Evolutionary conservation across 441 rosid species (phyloP).

Genomic region (Corymbia citriodora): DNA sequence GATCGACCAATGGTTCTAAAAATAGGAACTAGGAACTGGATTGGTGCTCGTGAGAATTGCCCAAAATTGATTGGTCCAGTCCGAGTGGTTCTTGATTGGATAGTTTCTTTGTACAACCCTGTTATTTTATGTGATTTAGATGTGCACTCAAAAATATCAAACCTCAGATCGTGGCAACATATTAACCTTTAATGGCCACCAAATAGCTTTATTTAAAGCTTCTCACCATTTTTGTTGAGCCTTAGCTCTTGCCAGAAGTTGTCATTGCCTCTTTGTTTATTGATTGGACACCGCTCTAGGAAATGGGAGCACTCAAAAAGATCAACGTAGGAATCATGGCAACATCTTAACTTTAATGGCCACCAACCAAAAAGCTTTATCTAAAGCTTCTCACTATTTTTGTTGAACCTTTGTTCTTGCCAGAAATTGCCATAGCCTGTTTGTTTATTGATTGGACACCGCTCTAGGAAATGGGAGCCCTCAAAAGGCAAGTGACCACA

Average conservation of each 20-base stretch:
- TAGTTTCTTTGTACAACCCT: too few species aligned
- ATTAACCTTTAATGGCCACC: neutral
- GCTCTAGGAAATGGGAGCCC: constrained; percentile 5
- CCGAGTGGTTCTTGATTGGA: too few species aligned
- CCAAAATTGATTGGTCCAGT: too few species aligned
- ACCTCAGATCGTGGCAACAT: neutral
- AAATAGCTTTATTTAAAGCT: neutral
- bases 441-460: neutral
- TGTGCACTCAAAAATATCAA: neutral
- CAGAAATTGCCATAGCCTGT: neutral
- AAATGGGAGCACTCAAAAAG: neutral
- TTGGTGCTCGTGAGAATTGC: too few species aligned
- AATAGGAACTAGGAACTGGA: too few species aligned
- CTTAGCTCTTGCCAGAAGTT: too few species aligned
- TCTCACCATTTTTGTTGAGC: neutral
- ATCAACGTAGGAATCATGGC: neutral
- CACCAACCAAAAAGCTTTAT: too few species aligned
- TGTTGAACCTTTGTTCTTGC: neutral
- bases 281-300: too few species aligned
- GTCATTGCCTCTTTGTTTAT: too few species aligned
- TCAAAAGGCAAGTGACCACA: neutral
- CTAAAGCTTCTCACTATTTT: too few species aligned
- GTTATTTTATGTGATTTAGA: neutral
- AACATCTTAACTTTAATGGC: neutral
- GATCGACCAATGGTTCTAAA: too few species aligned